These are phyloP conservation scores for Castanea sativa DNA, from an alignment of 306 rosid genomes.

Conservation along the genomic window DNA sequence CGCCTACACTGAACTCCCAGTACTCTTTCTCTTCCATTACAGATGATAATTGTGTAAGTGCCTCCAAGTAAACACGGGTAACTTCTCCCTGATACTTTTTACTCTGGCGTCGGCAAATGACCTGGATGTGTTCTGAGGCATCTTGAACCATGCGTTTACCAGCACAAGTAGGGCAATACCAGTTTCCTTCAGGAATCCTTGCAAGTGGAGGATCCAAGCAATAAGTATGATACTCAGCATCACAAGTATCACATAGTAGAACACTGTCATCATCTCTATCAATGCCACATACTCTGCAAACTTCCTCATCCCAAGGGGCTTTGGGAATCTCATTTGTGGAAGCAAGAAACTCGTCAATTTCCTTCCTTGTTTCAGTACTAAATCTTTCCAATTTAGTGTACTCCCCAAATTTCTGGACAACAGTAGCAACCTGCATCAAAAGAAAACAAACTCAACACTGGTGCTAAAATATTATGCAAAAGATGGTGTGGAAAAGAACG, in stretches of 20 bases:
- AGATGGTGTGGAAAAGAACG: background rate
- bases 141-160: slow-evolving; percentile 54
- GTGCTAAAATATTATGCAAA: background rate
- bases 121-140: slow-evolving; percentile 34
- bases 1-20: slow-evolving; percentile 68
- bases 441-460: background rate
- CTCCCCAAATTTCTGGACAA: slow-evolving; percentile 52
- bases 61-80: slow-evolving; percentile 63
- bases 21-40: slow-evolving; percentile 91
- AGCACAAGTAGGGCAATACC: slow-evolving; percentile 98
- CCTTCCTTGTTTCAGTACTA: slow-evolving; percentile 60
- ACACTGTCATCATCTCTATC: slow-evolving; percentile 99
- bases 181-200: slow-evolving; percentile 97
- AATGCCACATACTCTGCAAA: slow-evolving; percentile 97
- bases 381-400: slow-evolving; percentile 61
- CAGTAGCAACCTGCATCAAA: slow-evolving; percentile 63
- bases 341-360: slow-evolving; percentile 56
- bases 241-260: slow-evolving; percentile 91
- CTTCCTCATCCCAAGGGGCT: slow-evolving; percentile 99
- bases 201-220: slow-evolving; percentile 98
- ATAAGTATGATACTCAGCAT: slow-evolving; percentile 98
- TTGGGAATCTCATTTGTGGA: slow-evolving; percentile 74
- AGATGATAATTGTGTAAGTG: slow-evolving; percentile 57
- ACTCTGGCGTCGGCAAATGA: slow-evolving; percentile 42
- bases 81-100: slow-evolving; percentile 75